Evolutionary conservation across 1,284 basidiomycete genomes (phyloP).

Genomic region (Cryptococcus sp.): DNA sequence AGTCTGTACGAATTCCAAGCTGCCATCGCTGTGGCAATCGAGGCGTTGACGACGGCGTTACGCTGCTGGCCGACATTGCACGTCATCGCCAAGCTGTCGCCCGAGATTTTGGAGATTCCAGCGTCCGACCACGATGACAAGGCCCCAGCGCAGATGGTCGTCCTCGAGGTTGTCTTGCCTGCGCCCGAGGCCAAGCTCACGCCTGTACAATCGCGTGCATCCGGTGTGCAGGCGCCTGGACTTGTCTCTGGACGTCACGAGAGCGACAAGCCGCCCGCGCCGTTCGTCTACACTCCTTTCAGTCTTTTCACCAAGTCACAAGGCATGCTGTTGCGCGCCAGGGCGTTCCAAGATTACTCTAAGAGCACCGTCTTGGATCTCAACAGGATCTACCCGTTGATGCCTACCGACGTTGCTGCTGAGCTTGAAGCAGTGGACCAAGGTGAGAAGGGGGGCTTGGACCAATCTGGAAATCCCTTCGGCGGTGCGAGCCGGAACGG

Average conservation of each 20-base stretch:
- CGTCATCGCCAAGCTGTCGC: conserved; percentile 54
- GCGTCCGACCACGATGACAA: conserved; percentile 46
- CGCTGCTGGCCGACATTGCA: conserved; percentile 56
- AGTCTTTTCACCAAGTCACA: conserved; percentile 57
- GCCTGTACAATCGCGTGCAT: conserved; percentile 45
- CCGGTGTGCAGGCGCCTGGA: conserved; percentile 45
- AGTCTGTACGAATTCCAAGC: conserved; percentile 57
- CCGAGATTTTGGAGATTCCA: conserved; percentile 58
- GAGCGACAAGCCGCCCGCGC: conserved; percentile 53
- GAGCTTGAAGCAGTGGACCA: conserved; percentile 42
- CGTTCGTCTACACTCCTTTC: conserved; percentile 59
- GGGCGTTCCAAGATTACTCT: conserved; percentile 51
- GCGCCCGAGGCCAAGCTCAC: conserved; percentile 47
- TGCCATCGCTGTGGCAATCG: conserved; percentile 56
- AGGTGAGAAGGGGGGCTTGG: conserved; percentile 12
- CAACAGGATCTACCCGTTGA: conserved; percentile 50
- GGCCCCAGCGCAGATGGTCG: conserved; percentile 53
- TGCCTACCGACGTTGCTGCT: conserved; percentile 43
- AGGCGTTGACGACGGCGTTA: conserved; percentile 55
- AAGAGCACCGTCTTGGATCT: conserved; percentile 50
- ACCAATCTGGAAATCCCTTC: conserved; percentile 23
- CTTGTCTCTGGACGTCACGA: conserved; percentile 44
- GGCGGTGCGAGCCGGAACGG: conserved; percentile 6
- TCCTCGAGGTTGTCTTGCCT: conserved; percentile 57
- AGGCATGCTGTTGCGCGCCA: conserved; percentile 53